Evolutionary conservation across 495 filamentous ascomycete genomes (phyloP), one percentile per base, ranked within the genome.

Genomic region (Aspergillus diversus): DNA sequence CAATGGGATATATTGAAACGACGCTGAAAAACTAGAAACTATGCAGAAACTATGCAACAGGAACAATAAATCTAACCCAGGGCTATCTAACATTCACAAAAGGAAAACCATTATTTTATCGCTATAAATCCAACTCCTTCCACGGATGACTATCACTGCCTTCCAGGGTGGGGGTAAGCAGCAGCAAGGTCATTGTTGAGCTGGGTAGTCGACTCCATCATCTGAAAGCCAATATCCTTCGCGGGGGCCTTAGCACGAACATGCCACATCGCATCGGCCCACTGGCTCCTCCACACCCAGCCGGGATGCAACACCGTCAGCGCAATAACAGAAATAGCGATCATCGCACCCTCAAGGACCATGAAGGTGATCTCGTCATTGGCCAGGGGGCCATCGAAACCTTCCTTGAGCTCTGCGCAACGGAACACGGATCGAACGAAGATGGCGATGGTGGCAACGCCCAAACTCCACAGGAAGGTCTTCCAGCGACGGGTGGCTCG

Each of bases 311-410:
- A 80, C 33, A 80, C 68, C 15, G 87, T 90, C 63, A 92, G 62
- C n/a, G 72, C 75, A 16, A 85, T 59, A 13, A 81, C 78, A 0
- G 88, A 85, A 46, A 87, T 65, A 8, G 81, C 71, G 65, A 92
- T 85, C 87, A 92, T 87, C 11, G 84, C 76, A 15, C 88, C 87
- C 75, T 92, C 90, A 27, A 92, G 80, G 21, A 89, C 76, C 76
- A 92, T 86, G 69, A 91, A 90, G 5, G 83, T 65, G 11, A 81
- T 74, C 73, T 92, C 79, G 42, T 89, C 72, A 46, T 77, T 82
- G 53, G 83, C 87, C 58, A 91, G 68, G 2, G 68, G 56, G 32
- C 89, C 83, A 8, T 72, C 60, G 74, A 86, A 91, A 9, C 89
- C 89, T 15, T 73, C 71, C 49, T 75, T 77, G 52, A 91, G 77